Evolutionary conservation across 805 yeast species (phyloP).

Genomic region (Candida ovalis): DNA sequence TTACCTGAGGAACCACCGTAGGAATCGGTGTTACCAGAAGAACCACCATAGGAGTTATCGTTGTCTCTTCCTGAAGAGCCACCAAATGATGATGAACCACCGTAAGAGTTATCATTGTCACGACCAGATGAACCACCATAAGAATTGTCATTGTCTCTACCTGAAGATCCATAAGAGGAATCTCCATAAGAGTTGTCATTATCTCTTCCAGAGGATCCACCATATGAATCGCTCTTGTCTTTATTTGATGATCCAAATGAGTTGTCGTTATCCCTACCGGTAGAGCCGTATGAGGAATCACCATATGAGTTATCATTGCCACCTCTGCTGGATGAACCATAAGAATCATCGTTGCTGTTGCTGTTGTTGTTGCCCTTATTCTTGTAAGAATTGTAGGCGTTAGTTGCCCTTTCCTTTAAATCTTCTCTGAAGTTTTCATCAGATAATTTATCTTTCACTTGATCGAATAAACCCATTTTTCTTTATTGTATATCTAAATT

Average conservation of each 20-base stretch:
- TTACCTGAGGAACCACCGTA: slow-evolving; percentile 23
- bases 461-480: slow-evolving; percentile 39
- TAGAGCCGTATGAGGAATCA: slow-evolving; percentile 28
- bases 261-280: slow-evolving; percentile 14
- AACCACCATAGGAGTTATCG: slow-evolving; percentile 6
- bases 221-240: slow-evolving; percentile 21
- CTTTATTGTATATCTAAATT: neutral
- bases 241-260: slow-evolving; percentile 23
- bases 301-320: slow-evolving; percentile 18
- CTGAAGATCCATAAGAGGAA: slow-evolving; percentile 26
- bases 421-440: slow-evolving; percentile 23
- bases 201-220: slow-evolving; percentile 19
- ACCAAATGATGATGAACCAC: slow-evolving; percentile 25
- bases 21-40: slow-evolving; percentile 14
- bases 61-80: slow-evolving; percentile 11
- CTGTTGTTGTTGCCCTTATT: slow-evolving; percentile 11
- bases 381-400: slow-evolving; percentile 27
- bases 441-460: slow-evolving; percentile 34
- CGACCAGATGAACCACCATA: slow-evolving; percentile 28
- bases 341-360: slow-evolving; percentile 19
- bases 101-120: slow-evolving; percentile 30
- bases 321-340: slow-evolving; percentile 21
- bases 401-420: slow-evolving; percentile 22
- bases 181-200: slow-evolving; percentile 26
- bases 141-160: slow-evolving; percentile 14